Evolutionary conservation across 768 basidiomycete species (phyloP).

Genomic region (Phlegmacium glaucopus): DNA sequence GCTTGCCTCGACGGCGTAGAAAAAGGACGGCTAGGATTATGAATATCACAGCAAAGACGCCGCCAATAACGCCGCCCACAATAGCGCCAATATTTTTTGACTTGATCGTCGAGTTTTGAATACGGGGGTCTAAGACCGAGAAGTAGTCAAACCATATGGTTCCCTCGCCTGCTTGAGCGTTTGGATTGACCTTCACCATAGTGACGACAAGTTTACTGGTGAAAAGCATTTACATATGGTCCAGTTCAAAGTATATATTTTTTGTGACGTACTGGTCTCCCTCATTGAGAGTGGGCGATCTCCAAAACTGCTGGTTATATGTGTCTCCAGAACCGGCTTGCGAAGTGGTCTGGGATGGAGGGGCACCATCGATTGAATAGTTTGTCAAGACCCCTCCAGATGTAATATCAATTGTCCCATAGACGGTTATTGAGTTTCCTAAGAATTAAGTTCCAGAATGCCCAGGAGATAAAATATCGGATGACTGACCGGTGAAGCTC

Average conservation of each 20-base stretch:
- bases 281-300: conserved; percentile 19
- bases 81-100: conserved; percentile 21
- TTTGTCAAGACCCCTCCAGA: conserved; percentile 34
- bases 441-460: neutral
- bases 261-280: conserved; percentile 28
- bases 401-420: conserved; percentile 30
- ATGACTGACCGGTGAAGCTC: conserved; percentile 28
- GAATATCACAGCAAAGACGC: conserved; percentile 17
- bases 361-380: conserved; percentile 30
- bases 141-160: conserved; percentile 44
- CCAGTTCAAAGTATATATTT: neutral
- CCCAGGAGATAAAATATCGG: neutral
- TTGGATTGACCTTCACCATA: conserved; percentile 29
- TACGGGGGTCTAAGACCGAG: conserved; percentile 23
- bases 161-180: conserved; percentile 26
- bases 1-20: conserved; percentile 18
- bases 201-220: conserved; percentile 30
- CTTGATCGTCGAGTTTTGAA: conserved; percentile 5
- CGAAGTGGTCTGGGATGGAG: conserved; percentile 22
- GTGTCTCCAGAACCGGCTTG: conserved; percentile 25
- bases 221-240: neutral
- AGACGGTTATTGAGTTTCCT: conserved; percentile 33
- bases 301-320: conserved; percentile 33
- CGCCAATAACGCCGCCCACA: conserved; percentile 27
- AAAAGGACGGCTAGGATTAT: conserved; percentile 14